Evolutionary conservation across 2,329 filamentous ascomycete species (phyloP).

Genomic region (Shiraia bambusicola): DNA sequence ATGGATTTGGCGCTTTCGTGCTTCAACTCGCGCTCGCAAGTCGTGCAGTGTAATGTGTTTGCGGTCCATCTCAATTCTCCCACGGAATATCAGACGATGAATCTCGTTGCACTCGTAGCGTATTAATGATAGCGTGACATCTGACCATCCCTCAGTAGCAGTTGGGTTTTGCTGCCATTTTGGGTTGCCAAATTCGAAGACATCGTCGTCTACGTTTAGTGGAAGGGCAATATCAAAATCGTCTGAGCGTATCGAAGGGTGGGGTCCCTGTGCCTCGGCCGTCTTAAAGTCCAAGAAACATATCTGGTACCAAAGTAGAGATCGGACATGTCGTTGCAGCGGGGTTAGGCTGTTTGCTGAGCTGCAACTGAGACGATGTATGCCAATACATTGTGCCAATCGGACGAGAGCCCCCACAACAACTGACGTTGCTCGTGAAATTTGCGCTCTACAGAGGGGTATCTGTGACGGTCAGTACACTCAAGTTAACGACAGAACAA

Average conservation of each 20-base stretch:
- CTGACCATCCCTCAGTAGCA: conserved; percentile 36
- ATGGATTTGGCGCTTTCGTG: conserved; percentile 39
- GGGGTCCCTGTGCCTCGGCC: conserved; percentile 42
- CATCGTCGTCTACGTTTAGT: conserved; percentile 42
- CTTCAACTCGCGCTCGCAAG: conserved; percentile 37
- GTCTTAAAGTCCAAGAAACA: conserved; percentile 44
- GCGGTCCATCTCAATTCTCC: conserved; percentile 42
- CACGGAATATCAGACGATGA: conserved; percentile 41
- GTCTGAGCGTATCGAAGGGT: conserved; percentile 40
- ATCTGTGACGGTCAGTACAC: conserved; percentile 29
- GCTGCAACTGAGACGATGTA: conserved; percentile 39
- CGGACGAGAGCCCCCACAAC: conserved; percentile 43
- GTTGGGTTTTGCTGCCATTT: conserved; percentile 40
- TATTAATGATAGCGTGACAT: conserved; percentile 39
- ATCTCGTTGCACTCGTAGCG: conserved; percentile 44
- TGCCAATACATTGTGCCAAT: conserved; percentile 43
- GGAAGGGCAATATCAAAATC: conserved; percentile 43
- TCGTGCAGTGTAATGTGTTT: conserved; percentile 42
- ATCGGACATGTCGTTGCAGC: conserved; percentile 40
- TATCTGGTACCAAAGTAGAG: conserved; percentile 43
- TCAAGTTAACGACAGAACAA: neutral
- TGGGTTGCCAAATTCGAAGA: conserved; percentile 39
- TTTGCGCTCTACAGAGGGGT: conserved; percentile 41
- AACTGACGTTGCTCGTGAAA: conserved; percentile 42
- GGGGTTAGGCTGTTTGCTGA: conserved; percentile 39